Conservation (phyloP, 2,329 filamentous ascomycete genomes). For the Fusarium sp. region DNA sequence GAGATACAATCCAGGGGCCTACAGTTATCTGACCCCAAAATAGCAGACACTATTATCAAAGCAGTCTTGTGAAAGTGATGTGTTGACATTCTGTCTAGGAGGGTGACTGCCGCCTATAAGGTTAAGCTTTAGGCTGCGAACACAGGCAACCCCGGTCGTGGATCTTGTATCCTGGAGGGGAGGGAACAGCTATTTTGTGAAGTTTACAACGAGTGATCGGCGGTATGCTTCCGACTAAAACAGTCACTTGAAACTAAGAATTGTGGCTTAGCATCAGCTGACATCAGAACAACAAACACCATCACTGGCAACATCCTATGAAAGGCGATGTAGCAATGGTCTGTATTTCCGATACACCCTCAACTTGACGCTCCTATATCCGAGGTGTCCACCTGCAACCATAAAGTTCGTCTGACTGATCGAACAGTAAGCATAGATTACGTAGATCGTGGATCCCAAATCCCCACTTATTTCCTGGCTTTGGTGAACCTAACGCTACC, state of each 20-base stretch:
- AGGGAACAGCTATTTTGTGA: background rate
- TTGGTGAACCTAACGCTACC: background rate
- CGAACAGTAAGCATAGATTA: constrained; percentile 8
- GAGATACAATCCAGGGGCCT: rapidly evolving
- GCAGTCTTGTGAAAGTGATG: no score
- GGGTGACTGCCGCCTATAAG: no score
- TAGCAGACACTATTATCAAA: background rate
- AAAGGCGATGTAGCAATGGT: background rate
- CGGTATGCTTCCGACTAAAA: background rate
- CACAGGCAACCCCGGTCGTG: no score
- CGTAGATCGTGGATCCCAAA: background rate
- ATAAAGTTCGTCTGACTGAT: constrained; percentile 19
- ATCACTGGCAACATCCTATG: background rate
- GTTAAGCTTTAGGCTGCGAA: no score
- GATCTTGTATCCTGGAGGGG: background rate
- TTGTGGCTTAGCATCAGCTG: background rate
- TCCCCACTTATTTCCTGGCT: background rate
- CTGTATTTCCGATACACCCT: background rate
- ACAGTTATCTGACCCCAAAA: rapidly evolving
- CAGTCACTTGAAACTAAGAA: background rate
- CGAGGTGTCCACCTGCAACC: background rate
- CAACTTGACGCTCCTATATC: background rate
- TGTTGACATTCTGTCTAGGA: background rate
- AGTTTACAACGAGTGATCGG: background rate
- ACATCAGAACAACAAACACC: background rate